Base-by-base conservation (phyloP, 2,329 filamentous ascomycete genomes). In the Huntiella moniliformis region DNA sequence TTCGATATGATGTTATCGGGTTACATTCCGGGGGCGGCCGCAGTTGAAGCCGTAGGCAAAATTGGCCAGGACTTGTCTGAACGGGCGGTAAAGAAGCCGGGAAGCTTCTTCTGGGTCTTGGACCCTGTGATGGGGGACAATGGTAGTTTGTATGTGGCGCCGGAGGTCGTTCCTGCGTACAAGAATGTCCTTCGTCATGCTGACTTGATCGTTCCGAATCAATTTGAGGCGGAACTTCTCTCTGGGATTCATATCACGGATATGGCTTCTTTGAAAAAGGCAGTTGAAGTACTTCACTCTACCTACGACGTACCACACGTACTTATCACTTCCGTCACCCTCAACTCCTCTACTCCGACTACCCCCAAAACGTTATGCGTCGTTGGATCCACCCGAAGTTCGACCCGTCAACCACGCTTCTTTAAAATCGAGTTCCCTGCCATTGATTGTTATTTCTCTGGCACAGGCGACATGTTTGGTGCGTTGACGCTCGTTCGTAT, bases 111-210 rank as follows among this genome's bases (percentile, higher is more conserved):
- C 63, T 96, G 88, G 88, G 84, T 94, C 2, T 71, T 98, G 18
- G 91, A 98, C 60, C 91, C 92, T 0, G 91, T 98, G 41, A 98
- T 98, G 91, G 91, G 91, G 28, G 91, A 98, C 59, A 86, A 95
- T 56, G 91, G 86, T 42, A 76, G 73, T 53, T 68, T 98, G 10
- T 98, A 98, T 57, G 88, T 98, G 5, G 82, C 80, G 4, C 79
- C 88, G 54, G 85, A 93, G 52, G 85, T 93, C 3, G 82, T 96
- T 12, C 87, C 87, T 0, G 86, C 82, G 11, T 98, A 96, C 61
- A 88, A 85, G 62, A 68, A 68, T 17, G 67, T 94, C 48, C 67
- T 96, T 16, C 70, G 70, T 33, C 71, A 88, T 55, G 88, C 91
- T 2, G 91, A 98, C 61, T 61, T 98, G 53, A 92, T 98, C 47